Conservation (phyloP, 2,329 filamentous ascomycete species). For the Aspergillus sp. region DNA sequence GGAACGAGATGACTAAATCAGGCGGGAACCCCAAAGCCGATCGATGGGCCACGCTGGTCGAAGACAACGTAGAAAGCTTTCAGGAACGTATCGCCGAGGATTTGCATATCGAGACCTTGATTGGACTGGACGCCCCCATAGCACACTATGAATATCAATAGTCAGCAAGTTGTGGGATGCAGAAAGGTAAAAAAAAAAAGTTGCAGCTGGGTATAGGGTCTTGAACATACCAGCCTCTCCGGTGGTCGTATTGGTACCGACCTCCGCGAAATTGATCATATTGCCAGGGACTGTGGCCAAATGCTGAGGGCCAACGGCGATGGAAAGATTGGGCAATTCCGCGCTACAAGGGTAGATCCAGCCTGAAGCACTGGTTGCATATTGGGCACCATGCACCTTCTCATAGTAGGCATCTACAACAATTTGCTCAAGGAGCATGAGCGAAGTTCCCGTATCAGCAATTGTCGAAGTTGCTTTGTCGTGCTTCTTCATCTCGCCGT, state of each 20-base stretch:
- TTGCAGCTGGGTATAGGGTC: not conserved
- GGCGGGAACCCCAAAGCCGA: conserved; percentile 52
- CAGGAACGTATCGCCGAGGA: conserved; percentile 63
- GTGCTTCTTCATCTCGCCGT: conserved; percentile 37
- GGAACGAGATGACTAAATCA: conserved; percentile 3
- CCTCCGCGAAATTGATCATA: conserved; percentile 57
- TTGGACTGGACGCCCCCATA: conserved; percentile 62
- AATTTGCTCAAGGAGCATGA: conserved; percentile 60
- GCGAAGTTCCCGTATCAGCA: conserved; percentile 68
- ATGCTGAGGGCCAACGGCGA: conserved; percentile 53
- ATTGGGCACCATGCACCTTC: conserved; percentile 53
- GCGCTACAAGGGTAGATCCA: conserved; percentile 60
- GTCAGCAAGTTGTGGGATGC: conserved; percentile 14
- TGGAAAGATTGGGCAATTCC: conserved; percentile 54
- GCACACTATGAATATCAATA: conserved; percentile 45
- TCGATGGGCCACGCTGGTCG: conserved; percentile 47
- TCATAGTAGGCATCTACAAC: conserved; percentile 63
- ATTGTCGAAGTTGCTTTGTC: conserved; percentile 49
- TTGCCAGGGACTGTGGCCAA: conserved; percentile 55
- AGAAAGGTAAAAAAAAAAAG: not conserved
- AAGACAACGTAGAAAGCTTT: conserved; percentile 63
- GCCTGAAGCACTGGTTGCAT: conserved; percentile 44
- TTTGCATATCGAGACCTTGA: conserved; percentile 55
- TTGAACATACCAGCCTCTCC: conserved; percentile 38
- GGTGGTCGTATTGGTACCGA: conserved; percentile 45